Conservation (phyloP, 495 filamentous ascomycete genomes). For the Terfezia boudieri region DNA sequence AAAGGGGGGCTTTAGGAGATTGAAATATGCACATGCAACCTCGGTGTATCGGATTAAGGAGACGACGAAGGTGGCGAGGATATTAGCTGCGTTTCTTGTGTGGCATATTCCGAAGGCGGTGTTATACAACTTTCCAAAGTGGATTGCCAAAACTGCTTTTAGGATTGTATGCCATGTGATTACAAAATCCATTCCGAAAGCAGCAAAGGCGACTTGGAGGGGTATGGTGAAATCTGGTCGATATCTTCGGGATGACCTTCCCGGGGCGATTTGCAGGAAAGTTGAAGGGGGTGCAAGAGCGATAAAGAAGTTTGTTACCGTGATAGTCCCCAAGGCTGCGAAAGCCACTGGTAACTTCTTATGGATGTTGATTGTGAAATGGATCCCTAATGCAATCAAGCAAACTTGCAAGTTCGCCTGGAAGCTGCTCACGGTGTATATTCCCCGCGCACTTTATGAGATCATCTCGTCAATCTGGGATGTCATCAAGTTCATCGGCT, state of each 20-base stretch:
- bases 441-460: background rate
- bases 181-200: background rate
- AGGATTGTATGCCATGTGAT: background rate
- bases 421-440: background rate
- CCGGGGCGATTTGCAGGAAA: background rate
- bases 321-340: too few species aligned
- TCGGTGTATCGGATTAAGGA: conserved; percentile 2
- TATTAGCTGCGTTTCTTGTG: background rate
- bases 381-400: conserved; percentile 2
- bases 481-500: background rate
- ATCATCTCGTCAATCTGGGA: conserved; percentile 1
- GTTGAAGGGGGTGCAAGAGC: too few species aligned
- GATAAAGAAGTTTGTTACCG: too few species aligned
- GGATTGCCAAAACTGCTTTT: background rate
- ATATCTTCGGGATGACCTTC: background rate
- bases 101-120: conserved; percentile 4
- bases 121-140: background rate
- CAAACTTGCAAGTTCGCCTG: background rate
- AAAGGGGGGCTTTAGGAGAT: conserved; percentile 13
- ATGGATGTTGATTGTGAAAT: background rate
- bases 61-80: background rate
- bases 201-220: background rate
- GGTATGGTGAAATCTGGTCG: background rate
- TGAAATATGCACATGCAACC: conserved; percentile 7
- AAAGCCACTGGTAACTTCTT: background rate